These are phyloP conservation scores for Rhipidocladum racemiflorum DNA, from an alignment of 176 grass and related monocot genomes.

Conservation along the genomic window DNA sequence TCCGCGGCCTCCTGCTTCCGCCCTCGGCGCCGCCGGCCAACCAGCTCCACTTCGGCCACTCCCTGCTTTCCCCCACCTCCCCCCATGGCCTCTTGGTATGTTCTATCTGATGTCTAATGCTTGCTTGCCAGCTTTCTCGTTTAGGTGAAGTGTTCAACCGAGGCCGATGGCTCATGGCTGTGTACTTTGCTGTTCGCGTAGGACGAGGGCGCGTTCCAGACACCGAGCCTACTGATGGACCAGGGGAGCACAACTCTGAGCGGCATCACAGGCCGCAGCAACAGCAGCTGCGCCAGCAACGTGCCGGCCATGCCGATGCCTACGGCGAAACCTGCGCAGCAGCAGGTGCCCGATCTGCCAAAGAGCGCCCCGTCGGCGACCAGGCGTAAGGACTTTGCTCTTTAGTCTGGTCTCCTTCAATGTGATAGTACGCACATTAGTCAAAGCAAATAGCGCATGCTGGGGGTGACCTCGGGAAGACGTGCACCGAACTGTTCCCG, in stretches of 20 bases:
- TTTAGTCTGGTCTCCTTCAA: neutral
- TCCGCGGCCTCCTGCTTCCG: constrained; percentile 67
- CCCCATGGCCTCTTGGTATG: constrained; percentile 73
- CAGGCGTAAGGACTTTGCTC: constrained; percentile 56
- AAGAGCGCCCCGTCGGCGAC: constrained; percentile 61
- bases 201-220: constrained; percentile 69
- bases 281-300: constrained; percentile 54
- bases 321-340: constrained; percentile 37
- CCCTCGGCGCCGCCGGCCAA: constrained; percentile 40
- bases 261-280: constrained; percentile 41
- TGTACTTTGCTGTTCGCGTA: constrained; percentile 16
- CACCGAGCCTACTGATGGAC: constrained; percentile 72
- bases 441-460: constrained; percentile 16
- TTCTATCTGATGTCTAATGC: neutral
- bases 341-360: constrained; percentile 57
- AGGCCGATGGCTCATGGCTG: neutral
- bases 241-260: constrained; percentile 44
- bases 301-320: constrained; percentile 26
- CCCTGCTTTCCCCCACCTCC: constrained; percentile 61
- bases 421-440: neutral
- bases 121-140: neutral
- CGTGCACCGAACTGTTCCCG: constrained; percentile 9
- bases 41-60: constrained; percentile 68
- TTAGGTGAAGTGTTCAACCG: neutral
- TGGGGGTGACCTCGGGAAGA: neutral